Evolutionary conservation across 306 rosid genomes (phyloP).

Genomic region (Pterocarpus macrocarpus): DNA sequence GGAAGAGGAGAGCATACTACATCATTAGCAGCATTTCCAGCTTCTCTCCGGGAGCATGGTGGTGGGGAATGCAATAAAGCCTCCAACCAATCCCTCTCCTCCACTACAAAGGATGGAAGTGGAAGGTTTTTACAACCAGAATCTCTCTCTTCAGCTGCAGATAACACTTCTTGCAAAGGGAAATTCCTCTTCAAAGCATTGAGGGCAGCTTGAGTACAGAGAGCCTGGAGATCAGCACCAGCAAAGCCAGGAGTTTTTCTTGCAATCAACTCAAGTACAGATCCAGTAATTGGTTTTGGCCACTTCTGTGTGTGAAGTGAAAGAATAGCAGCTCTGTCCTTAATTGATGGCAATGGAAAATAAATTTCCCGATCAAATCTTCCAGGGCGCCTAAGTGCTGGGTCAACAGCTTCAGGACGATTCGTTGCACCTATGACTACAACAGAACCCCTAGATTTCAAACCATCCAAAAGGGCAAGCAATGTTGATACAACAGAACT

Average conservation of each 20-base stretch:
- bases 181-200: conserved; percentile 90
- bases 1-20: conserved; percentile 86
- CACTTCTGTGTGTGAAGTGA: conserved; percentile 91
- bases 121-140: conserved; percentile 62
- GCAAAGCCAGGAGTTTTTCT: conserved; percentile 88
- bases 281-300: conserved; percentile 86
- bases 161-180: conserved; percentile 82
- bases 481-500: conserved; percentile 10
- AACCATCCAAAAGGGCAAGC: conserved; percentile 95
- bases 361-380: conserved; percentile 95
- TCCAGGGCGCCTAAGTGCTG: conserved; percentile 94
- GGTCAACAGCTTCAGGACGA: conserved; percentile 97
- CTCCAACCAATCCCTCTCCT: conserved; percentile 96
- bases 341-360: conserved; percentile 87
- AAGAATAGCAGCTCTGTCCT: conserved; percentile 95
- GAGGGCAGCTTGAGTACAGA: conserved; percentile 94
- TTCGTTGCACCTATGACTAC: conserved; percentile 97
- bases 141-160: conserved; percentile 68
- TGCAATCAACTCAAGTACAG: conserved; percentile 84
- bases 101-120: conserved; percentile 86
- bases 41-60: conserved; percentile 96
- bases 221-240: conserved; percentile 99
- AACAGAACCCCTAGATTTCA: conserved; percentile 95
- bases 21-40: conserved; percentile 94
- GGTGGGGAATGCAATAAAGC: conserved; percentile 77